phyloP scores from a whole-genome alignment of 2,329 filamentous ascomycete species.

The Harringtonia lauricola region DNA sequence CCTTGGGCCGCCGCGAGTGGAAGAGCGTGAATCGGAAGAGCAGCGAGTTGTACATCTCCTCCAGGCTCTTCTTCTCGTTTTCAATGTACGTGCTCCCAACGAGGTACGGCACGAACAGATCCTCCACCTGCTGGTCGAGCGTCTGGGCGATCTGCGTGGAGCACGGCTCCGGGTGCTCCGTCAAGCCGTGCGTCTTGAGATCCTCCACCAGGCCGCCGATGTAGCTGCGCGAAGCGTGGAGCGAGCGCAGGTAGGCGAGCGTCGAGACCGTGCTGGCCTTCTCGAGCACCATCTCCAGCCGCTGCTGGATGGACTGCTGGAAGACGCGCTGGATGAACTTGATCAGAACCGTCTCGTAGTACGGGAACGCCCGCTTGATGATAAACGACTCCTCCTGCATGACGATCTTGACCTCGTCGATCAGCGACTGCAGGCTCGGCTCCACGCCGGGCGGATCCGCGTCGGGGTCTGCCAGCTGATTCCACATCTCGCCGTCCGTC shows the following conservation, averaged over 20 bases:
- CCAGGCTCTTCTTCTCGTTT: slow-evolving; percentile 56
- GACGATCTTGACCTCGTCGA: slow-evolving; percentile 90
- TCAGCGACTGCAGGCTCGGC: slow-evolving; percentile 77
- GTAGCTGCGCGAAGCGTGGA: slow-evolving; percentile 85
- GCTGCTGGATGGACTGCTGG: slow-evolving; percentile 94
- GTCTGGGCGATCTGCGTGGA: slow-evolving; percentile 75
- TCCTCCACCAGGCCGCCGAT: slow-evolving; percentile 84
- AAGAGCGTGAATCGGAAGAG: slow-evolving; percentile 97
- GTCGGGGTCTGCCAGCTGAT: slow-evolving; percentile 87
- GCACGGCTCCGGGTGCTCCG: slow-evolving; percentile 86
- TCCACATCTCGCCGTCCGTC: slow-evolving; percentile 70
- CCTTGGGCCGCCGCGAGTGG: slow-evolving; percentile 78
- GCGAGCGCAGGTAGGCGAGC: slow-evolving; percentile 76
- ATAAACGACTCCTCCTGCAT: slow-evolving; percentile 96
- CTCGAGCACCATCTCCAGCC: slow-evolving; percentile 88
- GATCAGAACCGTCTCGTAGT: slow-evolving; percentile 84
- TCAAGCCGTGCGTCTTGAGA: slow-evolving; percentile 84
- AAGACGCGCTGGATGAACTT: slow-evolving; percentile 95
- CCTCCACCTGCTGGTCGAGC: slow-evolving; percentile 63
- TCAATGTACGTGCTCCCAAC: slow-evolving; percentile 62
- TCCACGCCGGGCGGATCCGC: slow-evolving; percentile 85
- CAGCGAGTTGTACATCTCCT: slow-evolving; percentile 79
- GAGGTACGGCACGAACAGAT: slow-evolving; percentile 63
- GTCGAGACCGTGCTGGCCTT: slow-evolving; percentile 90
- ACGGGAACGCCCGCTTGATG: slow-evolving; percentile 92